Base-by-base conservation (phyloP, 2,329 filamentous ascomycete genomes). In the Thielaviopsis ethacetica region DNA sequence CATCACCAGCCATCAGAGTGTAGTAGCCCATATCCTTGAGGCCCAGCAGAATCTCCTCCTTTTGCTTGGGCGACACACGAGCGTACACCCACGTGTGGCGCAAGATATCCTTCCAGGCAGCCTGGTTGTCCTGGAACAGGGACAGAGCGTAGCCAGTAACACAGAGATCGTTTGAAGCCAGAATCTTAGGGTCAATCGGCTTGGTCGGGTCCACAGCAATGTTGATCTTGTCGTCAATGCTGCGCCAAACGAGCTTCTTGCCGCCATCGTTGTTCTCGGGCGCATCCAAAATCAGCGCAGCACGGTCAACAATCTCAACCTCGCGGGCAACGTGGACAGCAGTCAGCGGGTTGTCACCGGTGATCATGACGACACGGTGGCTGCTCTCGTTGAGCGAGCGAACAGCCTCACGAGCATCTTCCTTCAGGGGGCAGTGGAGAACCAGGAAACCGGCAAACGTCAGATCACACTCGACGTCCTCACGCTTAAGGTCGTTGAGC, bases 341-440 rank as follows among this genome's bases (percentile, higher is more conserved):
- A 49, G 93, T 98, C 57, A 98, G 79, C 13, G 93, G 91, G 70
- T 98, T 98, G 71, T 98, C 93, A 68, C 93, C 93, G 62, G 93
- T 98, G 64, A 98, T 98, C 93, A 98, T 98, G 65, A 98, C 87
- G 53, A 95, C 90, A 65, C 93, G 88, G 71, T 98, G 93, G 73
- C 91, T 97, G 72, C 91, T 97, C 75, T 98, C 93, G 68, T 96
- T 98, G 65, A 98, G 80, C 89, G 97, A 96, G 64, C 86, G 88
- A 49, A 98, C 88, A 47, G 93, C 84, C 69, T 93, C 85, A 72
- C 94, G 87, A 53, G 93, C 93, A 70, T 98, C 93, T 26, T 95
- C 91, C 73, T 98, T 98, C 60, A 98, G 78, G 5, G 93, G 93
- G 67, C 90, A 96, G 70, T 96, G 91, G 30, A 98, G 77, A 56